These are phyloP conservation scores for Rosa rugosa DNA, from an alignment of 306 rosid species.

Conservation along the genomic window DNA sequence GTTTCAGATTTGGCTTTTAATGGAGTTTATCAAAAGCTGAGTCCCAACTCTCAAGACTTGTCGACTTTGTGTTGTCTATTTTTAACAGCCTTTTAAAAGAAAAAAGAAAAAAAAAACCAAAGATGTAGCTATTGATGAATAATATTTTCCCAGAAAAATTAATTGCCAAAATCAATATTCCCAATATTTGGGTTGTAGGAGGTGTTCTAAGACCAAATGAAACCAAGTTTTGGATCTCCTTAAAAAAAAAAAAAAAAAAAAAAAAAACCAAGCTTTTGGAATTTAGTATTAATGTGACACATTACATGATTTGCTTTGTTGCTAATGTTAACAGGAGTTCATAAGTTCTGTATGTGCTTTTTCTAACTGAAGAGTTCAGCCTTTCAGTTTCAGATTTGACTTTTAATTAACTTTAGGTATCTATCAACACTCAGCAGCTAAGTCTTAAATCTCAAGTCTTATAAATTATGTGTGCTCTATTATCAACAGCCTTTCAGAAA, in stretches of 20 bases:
- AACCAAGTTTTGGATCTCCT: too few species aligned
- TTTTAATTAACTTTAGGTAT: neutral
- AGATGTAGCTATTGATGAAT: neutral
- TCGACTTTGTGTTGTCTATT: neutral
- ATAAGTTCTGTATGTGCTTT: neutral
- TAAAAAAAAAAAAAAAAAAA: too few species aligned
- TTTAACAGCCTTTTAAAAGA: neutral
- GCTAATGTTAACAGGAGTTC: neutral
- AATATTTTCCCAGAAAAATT: neutral
- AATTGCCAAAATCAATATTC: neutral
- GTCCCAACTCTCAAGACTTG: neutral
- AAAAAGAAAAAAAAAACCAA: neutral
- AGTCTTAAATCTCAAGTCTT: constrained; percentile 1
- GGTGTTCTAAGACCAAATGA: neutral
- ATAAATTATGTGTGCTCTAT: neutral
- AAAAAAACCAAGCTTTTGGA: too few species aligned
- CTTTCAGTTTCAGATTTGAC: neutral
- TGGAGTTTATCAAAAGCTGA: neutral
- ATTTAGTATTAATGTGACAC: too few species aligned
- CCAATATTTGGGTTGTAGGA: neutral
- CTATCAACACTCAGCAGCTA: neutral
- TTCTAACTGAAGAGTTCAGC: neutral
- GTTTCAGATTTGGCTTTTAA: neutral
- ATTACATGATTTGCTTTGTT: neutral
- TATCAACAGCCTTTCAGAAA: neutral